Evolutionary conservation across 1,284 basidiomycete genomes (phyloP).

Genomic region (Leccinum pallidistipes): DNA sequence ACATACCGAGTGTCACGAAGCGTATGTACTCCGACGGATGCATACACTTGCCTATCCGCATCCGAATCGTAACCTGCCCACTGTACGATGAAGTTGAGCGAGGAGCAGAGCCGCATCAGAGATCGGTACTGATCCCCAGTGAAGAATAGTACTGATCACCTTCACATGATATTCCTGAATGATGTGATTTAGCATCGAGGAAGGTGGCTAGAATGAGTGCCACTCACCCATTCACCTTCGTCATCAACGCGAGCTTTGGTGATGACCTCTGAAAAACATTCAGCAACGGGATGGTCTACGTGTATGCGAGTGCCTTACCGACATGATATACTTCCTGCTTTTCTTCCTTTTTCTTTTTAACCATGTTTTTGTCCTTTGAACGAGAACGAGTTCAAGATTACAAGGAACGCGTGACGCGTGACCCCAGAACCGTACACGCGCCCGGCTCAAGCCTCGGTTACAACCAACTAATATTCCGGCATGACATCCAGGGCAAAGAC

Average conservation of each 20-base stretch:
- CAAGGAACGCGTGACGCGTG: slow-evolving; percentile 20
- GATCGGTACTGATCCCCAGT: neutral
- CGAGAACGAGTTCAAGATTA: neutral
- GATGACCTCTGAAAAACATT: slow-evolving; percentile 48
- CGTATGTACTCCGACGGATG: neutral
- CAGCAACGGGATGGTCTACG: neutral
- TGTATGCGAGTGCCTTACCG: slow-evolving; percentile 35
- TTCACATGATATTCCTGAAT: slow-evolving; percentile 61
- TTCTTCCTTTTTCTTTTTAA: slow-evolving; percentile 26
- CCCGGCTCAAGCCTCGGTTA: neutral
- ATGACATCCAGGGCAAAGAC: slow-evolving; percentile 68
- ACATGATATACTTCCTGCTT: slow-evolving; percentile 50
- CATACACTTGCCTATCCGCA: slow-evolving; percentile 43
- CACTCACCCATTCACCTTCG: slow-evolving; percentile 45
- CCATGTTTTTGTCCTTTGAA: slow-evolving; percentile 20
- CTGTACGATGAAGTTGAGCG: slow-evolving; percentile 34
- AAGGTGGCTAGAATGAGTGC: neutral
- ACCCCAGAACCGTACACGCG: slow-evolving; percentile 5
- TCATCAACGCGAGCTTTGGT: slow-evolving; percentile 47
- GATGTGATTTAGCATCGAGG: neutral
- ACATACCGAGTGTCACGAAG: slow-evolving; percentile 1
- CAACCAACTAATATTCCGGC: slow-evolving; percentile 1
- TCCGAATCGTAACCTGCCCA: slow-evolving; percentile 53
- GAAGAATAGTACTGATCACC: slow-evolving; percentile 33
- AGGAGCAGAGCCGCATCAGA: neutral